Base-by-base conservation (phyloP, 306 rosid species). In the Fagus crenata region DNA sequence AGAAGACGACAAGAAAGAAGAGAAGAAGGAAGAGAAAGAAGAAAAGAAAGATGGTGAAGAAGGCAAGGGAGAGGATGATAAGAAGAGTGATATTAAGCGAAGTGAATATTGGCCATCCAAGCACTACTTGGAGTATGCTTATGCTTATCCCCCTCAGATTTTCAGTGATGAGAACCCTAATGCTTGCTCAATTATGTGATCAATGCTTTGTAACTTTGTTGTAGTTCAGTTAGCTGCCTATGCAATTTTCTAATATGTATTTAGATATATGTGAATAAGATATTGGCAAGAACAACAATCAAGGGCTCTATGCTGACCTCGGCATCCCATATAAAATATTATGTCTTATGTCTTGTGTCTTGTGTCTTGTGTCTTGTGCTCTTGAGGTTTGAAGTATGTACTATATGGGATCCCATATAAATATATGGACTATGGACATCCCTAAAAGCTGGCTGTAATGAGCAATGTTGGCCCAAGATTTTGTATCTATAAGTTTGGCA, bases 151-250 rank as follows among this genome's bases (percentile, higher is more conserved):
- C 31, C 84, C 90, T 28, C 86, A 88, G 82, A 74, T 95, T 63
- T 92, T 95, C 90, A 95, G 98, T 42, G 98, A 95, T 64, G 98
- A 95, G 63, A 95, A 95, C 69, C 97, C 98, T 22, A 88, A 92
- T 78, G 97, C 96, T 3, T 95, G 98, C 80, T 88, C 89, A 61
- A 77, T 92, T 51, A 95, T 95, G 95, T 94, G 84, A 82, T 60
- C 28, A 18, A 55, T 67, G 17, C 18, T 64, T 40, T 64, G 43
- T 67, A 41, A 17, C 75, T 12, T 31, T 43, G 71, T 8, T 11
- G 71, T 36, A 46, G 51, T 40, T 17, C 28, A 35, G 77, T 55
- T 53, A 60, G 69, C 71, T 67, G 75, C 70, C 61, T 79, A 77
- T 72, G 78, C 64, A 60, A 69, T 75, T 69, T 69, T 81, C 80